phyloP scores from a whole-genome alignment of 163 green algal species.

The Botryococcus braunii region DNA sequence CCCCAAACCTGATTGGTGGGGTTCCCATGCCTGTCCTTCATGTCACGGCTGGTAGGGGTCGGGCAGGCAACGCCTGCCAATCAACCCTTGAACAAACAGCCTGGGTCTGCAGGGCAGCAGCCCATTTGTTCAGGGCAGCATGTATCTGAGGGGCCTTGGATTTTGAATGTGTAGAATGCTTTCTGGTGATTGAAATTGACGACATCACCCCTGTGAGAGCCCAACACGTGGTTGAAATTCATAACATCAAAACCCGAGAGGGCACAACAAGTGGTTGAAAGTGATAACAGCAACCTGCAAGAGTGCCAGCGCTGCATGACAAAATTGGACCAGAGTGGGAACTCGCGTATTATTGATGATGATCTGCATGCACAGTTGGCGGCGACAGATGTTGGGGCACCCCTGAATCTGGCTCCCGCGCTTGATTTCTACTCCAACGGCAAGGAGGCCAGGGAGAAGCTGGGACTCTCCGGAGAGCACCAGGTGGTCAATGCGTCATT shows the following conservation, averaged over 20 bases:
- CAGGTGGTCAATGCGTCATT: slow-evolving; percentile 82
- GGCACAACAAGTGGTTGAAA: not conserved
- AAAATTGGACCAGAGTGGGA: not conserved
- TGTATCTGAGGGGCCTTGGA: no score
- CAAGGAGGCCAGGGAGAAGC: slow-evolving; percentile 11
- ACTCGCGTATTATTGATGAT: not conserved
- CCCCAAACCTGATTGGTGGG: no score
- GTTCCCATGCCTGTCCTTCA: no score
- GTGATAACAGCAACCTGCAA: not conserved
- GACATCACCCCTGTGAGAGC: no score
- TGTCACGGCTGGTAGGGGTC: no score
- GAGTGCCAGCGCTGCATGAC: not conserved
- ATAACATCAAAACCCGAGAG: not conserved
- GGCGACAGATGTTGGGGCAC: slow-evolving; percentile 27
- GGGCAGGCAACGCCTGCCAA: no score
- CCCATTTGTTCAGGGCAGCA: no score
- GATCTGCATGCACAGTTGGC: slow-evolving; percentile 19
- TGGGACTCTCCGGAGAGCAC: slow-evolving; percentile 70
- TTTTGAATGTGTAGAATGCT: no score
- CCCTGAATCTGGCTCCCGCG: slow-evolving; percentile 19
- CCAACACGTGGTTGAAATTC: no score
- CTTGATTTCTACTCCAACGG: slow-evolving; percentile 22
- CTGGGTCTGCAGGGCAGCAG: no score
- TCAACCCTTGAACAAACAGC: no score
- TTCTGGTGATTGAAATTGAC: no score